These are phyloP conservation scores for Penicillium verrucosum DNA, from an alignment of 2,329 filamentous ascomycete species.

Conservation along the genomic window DNA sequence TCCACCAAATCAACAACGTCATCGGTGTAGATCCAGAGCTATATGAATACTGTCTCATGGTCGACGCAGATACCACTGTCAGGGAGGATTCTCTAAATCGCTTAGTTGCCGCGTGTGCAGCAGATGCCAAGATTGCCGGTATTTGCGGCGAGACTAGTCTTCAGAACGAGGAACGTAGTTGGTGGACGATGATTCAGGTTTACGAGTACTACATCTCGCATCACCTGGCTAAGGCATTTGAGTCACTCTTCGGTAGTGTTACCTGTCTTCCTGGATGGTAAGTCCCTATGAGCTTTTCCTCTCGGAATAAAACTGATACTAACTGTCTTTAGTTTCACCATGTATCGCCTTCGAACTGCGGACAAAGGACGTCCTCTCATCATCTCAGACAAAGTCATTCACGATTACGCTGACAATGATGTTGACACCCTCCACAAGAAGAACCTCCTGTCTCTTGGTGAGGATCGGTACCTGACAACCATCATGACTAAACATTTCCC, in stretches of 20 bases:
- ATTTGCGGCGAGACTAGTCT: slow-evolving; percentile 96
- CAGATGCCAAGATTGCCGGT: slow-evolving; percentile 93
- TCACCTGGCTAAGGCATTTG: slow-evolving; percentile 93
- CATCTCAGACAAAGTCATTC: slow-evolving; percentile 82
- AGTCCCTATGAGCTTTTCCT: slow-evolving; percentile 40
- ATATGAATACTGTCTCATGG: slow-evolving; percentile 96
- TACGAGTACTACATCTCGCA: slow-evolving; percentile 99
- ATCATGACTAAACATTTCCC: slow-evolving; percentile 99
- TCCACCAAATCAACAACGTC: slow-evolving; percentile 98
- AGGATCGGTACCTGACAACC: slow-evolving; percentile 95
- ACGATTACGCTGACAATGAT: slow-evolving; percentile 81
- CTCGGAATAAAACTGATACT: slow-evolving; percentile 27
- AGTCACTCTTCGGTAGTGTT: slow-evolving; percentile 94
- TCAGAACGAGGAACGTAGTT: slow-evolving; percentile 90
- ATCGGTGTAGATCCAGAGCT: slow-evolving; percentile 96
- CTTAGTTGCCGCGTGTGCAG: slow-evolving; percentile 85
- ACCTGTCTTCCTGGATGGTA: slow-evolving; percentile 99
- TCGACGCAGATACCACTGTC: slow-evolving; percentile 95
- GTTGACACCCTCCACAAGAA: slow-evolving; percentile 95
- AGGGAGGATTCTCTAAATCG: slow-evolving; percentile 88
- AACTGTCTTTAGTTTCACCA: slow-evolving; percentile 73
- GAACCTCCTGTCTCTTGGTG: slow-evolving; percentile 87
- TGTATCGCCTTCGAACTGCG: slow-evolving; percentile 93
- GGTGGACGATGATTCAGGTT: slow-evolving; percentile 99
- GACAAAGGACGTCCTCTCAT: slow-evolving; percentile 94